phyloP scores from a whole-genome alignment of 495 filamentous ascomycete genomes.

The Aspergillus carlsbadensis region DNA sequence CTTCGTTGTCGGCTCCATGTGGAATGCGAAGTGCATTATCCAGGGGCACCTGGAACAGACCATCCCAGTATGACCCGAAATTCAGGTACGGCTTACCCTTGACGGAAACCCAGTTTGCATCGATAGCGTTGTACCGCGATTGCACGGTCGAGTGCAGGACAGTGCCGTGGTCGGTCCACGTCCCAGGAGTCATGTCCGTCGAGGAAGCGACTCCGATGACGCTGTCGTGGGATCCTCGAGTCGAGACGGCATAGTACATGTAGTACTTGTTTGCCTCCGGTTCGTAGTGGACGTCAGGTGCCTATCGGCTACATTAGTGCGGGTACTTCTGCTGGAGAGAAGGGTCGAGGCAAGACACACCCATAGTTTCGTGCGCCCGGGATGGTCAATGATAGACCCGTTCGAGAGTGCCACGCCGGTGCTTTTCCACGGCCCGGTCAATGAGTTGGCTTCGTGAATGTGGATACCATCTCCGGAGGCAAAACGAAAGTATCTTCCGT shows the following conservation, averaged over 20 bases:
- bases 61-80: conserved; percentile 70
- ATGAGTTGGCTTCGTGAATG: not conserved
- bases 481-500: conserved; percentile 13
- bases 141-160: not conserved
- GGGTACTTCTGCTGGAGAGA: not conserved
- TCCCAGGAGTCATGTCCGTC: not conserved
- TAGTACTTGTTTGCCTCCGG: not conserved
- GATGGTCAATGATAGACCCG: not conserved
- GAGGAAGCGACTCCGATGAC: conserved; percentile 1
- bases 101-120: not conserved
- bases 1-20: conserved; percentile 10
- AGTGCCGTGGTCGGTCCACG: conserved; percentile 5
- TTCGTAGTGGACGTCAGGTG: not conserved
- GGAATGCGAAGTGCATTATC: conserved; percentile 37
- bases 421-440: conserved; percentile 6
- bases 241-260: conserved; percentile 5
- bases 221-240: not conserved
- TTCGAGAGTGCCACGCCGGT: not conserved
- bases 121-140: not conserved
- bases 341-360: not conserved
- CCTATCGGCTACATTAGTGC: not conserved
- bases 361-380: not conserved
- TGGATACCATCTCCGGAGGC: conserved; percentile 5
- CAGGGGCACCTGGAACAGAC: conserved; percentile 62
- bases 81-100: not conserved